Base-by-base conservation (phyloP, 345 rosid species). In the Bruguiera sexangula region DNA sequence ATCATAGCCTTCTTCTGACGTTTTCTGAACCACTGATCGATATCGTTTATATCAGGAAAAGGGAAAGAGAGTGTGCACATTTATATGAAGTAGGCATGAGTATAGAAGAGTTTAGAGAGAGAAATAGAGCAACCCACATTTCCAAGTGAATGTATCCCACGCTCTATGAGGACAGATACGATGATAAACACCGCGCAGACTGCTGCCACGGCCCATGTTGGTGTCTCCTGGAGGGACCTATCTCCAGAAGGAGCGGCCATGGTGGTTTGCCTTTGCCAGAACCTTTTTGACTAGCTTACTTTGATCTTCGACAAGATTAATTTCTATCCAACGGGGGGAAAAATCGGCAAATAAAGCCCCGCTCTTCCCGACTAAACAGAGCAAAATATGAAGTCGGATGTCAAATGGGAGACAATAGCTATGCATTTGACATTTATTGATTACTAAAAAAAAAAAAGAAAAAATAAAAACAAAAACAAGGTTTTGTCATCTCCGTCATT, bases 201-300 rank as follows among this genome's bases (percentile, higher is more conserved):
- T 19, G 22, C 43, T 2, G 78, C 78, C n/a, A 69, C 62, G 22
- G 78, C 78, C 74, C 70, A 75, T 21, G 67, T 69, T 5, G 79
- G 79, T 13, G 79, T 69, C 6, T 67, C 69, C 61, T 76, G 68
- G 69, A 85, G 36, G 2, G 82, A 36, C 58, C 76, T 72, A 0
- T 76, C 91, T 69, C 82, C 84, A 0, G 61, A 18, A 43, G 60
- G 63, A 6, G 51, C 69, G 18, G 82, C 85, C 90, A 86, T 86
- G 61, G 53, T 37, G 37, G 37, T 37, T 37, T 37, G 43, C 43
- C 11, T 37, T 37, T 37, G 43, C 43, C 13, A 37, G 43, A 37
- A 37, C 8, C 10, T 8, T 37, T 37, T 37, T 37, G 43, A 37
- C 43, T 37, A 0, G 11, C 43, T 2, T 1, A 1, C 29, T 36